phyloP scores from a whole-genome alignment of 306 rosid genomes.

The Cucumis melo region DNA sequence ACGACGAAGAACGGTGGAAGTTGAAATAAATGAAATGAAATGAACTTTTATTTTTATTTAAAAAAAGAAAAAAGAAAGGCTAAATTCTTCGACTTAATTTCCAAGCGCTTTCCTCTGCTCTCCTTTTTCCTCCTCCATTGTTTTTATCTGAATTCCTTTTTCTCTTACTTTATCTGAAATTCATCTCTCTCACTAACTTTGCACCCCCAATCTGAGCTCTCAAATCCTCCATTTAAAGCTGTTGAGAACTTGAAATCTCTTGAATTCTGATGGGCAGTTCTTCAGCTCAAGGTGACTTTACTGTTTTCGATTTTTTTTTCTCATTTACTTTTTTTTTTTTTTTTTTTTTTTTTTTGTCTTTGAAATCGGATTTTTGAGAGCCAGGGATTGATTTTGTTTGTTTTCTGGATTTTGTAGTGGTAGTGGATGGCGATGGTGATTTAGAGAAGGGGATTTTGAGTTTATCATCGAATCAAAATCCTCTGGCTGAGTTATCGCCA shows the following conservation, averaged over 20 bases:
- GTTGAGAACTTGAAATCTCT: neutral
- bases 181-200: neutral
- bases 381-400: neutral
- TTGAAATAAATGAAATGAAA: neutral
- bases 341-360: neutral
- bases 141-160: neutral
- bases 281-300: neutral
- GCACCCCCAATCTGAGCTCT: neutral
- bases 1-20: neutral
- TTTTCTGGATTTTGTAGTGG: neutral
- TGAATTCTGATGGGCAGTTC: neutral
- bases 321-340: neutral
- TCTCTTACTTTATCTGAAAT: neutral
- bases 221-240: neutral
- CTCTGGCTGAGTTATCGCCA: conserved; percentile 42
- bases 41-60: neutral
- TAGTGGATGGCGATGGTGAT: conserved; percentile 32
- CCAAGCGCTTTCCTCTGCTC: neutral
- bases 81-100: neutral
- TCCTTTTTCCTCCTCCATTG: neutral
- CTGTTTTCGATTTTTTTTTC: neutral
- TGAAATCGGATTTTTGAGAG: neutral
- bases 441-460: conserved; percentile 25
- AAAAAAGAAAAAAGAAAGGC: neutral
- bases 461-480: conserved; percentile 17